phyloP scores from a whole-genome alignment of 2,329 filamentous ascomycete genomes.

The Verticillium nonalfalfae region DNA sequence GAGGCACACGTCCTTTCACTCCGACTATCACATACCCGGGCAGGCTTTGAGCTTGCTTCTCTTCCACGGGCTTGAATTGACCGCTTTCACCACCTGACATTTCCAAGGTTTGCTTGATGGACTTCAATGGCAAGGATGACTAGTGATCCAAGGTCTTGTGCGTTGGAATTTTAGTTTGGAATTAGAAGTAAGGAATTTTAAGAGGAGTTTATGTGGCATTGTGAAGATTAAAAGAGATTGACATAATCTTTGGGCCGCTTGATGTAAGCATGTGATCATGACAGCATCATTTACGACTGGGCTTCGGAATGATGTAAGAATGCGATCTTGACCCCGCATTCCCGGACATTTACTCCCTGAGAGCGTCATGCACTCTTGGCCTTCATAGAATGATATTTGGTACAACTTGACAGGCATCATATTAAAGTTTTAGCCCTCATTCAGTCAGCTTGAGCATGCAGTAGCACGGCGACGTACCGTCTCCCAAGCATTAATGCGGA shows the following conservation, averaged over 20 bases:
- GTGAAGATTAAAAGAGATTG: too few relatives aligned
- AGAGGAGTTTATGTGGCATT: too few relatives aligned
- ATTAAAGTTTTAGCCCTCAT: background rate
- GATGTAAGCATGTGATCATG: background rate
- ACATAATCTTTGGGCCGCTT: too few relatives aligned
- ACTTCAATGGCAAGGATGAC: too few relatives aligned
- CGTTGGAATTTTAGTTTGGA: too few relatives aligned
- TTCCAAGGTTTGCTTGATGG: background rate
- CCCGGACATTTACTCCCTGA: background rate
- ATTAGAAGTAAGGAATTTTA: too few relatives aligned
- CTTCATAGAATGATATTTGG: background rate
- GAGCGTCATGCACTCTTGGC: background rate
- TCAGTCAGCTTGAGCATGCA: background rate
- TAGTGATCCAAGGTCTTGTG: too few relatives aligned
- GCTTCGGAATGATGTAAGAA: background rate
- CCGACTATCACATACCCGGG: constrained; percentile 25
- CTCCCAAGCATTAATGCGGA: too few relatives aligned
- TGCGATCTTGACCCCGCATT: background rate
- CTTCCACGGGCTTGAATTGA: constrained; percentile 24
- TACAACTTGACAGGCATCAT: too few relatives aligned
- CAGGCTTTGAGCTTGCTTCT: constrained; percentile 26
- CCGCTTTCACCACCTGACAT: constrained; percentile 16
- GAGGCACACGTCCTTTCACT: background rate
- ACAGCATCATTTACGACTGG: background rate
- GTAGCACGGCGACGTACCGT: too few relatives aligned